phyloP scores from a whole-genome alignment of 2,329 filamentous ascomycete species.

The Hypocreales sp. region DNA sequence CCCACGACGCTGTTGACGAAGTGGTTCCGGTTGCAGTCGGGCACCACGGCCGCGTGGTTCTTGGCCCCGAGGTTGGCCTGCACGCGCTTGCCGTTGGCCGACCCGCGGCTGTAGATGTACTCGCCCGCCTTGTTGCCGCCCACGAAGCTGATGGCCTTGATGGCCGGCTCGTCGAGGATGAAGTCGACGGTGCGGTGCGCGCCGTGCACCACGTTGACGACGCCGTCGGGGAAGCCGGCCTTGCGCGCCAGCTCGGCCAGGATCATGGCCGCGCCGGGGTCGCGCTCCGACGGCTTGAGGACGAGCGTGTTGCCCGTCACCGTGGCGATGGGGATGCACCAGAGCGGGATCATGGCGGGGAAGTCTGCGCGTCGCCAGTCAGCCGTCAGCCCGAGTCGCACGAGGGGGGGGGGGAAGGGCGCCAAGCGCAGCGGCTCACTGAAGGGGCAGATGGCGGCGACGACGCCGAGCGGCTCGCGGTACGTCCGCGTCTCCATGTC shows the following conservation, averaged over 20 bases:
- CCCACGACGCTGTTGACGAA: constrained; percentile 73
- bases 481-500: constrained; percentile 83
- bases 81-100: constrained; percentile 74
- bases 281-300: constrained; percentile 75
- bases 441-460: constrained; percentile 76
- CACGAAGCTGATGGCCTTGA: constrained; percentile 80
- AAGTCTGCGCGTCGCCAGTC: constrained; percentile 47
- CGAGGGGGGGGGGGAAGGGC: background rate
- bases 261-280: constrained; percentile 75
- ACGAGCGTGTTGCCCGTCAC: constrained; percentile 74
- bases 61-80: constrained; percentile 81
- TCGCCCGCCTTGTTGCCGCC: constrained; percentile 79
- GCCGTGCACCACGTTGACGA: constrained; percentile 73
- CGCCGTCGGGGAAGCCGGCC: constrained; percentile 68
- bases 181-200: constrained; percentile 71
- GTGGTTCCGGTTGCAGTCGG: constrained; percentile 83
- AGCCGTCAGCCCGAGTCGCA: background rate
- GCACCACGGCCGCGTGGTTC: constrained; percentile 74
- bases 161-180: constrained; percentile 68
- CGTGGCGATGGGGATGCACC: constrained; percentile 75
- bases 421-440: too few relatives aligned
- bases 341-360: constrained; percentile 85
- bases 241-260: constrained; percentile 65
- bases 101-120: constrained; percentile 68
- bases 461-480: constrained; percentile 65